These are phyloP conservation scores for Jackrogersella minutella DNA, from an alignment of 495 filamentous ascomycete genomes.

Conservation along the genomic window DNA sequence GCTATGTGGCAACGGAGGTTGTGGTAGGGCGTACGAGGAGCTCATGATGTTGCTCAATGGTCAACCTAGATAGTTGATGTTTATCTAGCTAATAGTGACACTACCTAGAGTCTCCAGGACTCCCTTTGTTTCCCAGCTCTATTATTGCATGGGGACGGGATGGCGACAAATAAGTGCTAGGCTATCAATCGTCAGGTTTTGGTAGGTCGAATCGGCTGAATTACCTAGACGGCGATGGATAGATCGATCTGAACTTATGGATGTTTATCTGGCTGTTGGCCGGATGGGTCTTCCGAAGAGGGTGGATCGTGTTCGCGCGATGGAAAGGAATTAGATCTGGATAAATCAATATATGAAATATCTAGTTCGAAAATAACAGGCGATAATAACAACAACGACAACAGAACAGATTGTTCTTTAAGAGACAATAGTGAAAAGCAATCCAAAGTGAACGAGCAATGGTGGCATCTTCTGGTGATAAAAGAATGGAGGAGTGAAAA, in stretches of 20 bases:
- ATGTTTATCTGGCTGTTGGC: constrained; percentile 12
- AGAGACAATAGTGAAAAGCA: constrained; percentile 15
- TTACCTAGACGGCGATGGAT: constrained; percentile 6
- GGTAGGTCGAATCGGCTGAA: not conserved
- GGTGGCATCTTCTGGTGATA: constrained; percentile 31
- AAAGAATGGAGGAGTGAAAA: constrained; percentile 21
- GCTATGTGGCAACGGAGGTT: constrained; percentile 54
- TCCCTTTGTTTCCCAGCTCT: constrained; percentile 7
- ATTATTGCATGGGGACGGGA: constrained; percentile 22
- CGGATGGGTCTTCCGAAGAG: constrained; percentile 9
- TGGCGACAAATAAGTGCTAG: constrained; percentile 2
- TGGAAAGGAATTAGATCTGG: not conserved
- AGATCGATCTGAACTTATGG: no score
- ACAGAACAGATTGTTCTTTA: no score
- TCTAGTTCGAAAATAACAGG: constrained; percentile 11
- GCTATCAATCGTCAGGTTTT: constrained; percentile 7
- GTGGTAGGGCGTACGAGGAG: constrained; percentile 60
- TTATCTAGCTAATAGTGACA: not conserved
- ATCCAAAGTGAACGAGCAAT: constrained; percentile 26
- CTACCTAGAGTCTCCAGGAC: constrained; percentile 13
- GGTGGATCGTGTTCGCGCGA: constrained; percentile 14
- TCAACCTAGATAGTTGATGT: not conserved
- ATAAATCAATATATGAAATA: constrained; percentile 5
- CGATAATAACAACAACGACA: not conserved
- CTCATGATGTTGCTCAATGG: constrained; percentile 47